Evolutionary conservation across 257 asterid species (phyloP).

Genomic region (Capsicum pubescens): DNA sequence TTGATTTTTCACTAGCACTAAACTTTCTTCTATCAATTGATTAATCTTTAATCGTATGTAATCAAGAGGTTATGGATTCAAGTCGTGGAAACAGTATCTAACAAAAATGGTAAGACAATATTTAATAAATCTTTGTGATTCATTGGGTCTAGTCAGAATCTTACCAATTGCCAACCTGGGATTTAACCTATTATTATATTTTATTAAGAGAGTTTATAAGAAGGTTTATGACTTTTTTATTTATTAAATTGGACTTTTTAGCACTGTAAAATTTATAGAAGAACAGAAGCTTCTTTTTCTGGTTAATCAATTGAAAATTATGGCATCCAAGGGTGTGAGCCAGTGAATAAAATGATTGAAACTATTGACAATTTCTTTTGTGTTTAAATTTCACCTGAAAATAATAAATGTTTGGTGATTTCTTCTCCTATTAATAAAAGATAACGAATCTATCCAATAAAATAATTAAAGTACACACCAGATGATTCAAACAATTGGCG

Average conservation of each 20-base stretch:
- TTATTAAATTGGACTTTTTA: background rate
- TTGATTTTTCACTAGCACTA: conserved; percentile 38
- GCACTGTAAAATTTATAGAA: conserved; percentile 25
- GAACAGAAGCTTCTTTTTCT: conserved; percentile 50
- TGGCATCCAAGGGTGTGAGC: background rate
- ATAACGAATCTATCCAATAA: conserved; percentile 40
- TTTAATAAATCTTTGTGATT: conserved; percentile 16
- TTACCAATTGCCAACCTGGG: conserved; percentile 70
- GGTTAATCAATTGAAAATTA: conserved; percentile 38
- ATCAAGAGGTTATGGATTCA: too few relatives aligned
- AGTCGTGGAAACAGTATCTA: too few relatives aligned
- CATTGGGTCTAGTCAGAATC: conserved; percentile 72
- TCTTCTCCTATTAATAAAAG: conserved; percentile 30
- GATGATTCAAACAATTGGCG: background rate
- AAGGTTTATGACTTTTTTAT: background rate
- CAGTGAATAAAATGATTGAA: background rate
- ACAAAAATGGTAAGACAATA: too few relatives aligned
- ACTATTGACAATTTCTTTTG: background rate
- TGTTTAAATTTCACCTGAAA: background rate
- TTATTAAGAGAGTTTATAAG: background rate
- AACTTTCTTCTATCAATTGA: conserved; percentile 51
- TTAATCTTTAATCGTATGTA: conserved; percentile 49
- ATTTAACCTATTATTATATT: conserved; percentile 28
- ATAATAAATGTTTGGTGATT: conserved; percentile 39
- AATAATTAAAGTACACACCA: conserved; percentile 57